Conservation (phyloP, 495 filamentous ascomycete species). For the Darksidea phi region DNA sequence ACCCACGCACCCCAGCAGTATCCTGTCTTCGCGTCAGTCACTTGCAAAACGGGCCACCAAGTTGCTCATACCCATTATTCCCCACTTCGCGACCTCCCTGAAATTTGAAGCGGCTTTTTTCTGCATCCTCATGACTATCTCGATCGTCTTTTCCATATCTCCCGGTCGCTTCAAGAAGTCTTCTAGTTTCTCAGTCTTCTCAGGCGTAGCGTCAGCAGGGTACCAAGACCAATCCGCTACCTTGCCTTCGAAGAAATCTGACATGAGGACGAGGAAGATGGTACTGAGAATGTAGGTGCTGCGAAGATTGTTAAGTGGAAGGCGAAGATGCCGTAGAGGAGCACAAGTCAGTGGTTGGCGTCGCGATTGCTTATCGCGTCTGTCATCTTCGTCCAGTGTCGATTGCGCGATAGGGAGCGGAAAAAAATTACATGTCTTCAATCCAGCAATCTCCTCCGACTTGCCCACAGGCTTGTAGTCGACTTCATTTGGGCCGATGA, state of each 20-base stretch:
- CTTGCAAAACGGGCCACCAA: neutral
- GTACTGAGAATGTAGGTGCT: constrained; percentile 2
- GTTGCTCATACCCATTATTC: neutral
- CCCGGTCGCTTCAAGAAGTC: neutral
- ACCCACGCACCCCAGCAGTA: constrained; percentile 11
- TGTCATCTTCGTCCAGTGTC: neutral
- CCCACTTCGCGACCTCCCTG: neutral
- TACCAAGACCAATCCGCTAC: constrained; percentile 6
- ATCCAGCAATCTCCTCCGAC: neutral
- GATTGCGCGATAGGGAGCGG: neutral
- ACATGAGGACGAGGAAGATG: constrained; percentile 1
- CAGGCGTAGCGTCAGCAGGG: constrained; percentile 3
- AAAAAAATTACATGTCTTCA: neutral
- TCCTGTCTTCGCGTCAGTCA: neutral
- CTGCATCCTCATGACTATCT: constrained; percentile 7
- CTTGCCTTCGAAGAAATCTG: constrained; percentile 2
- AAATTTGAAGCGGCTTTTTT: neutral
- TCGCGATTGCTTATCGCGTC: neutral
- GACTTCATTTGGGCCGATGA: neutral
- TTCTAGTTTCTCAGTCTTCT: constrained; percentile 7
- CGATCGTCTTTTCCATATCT: neutral
- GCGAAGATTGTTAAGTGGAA: neutral
- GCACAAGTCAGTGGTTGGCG: neutral
- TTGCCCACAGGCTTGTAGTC: neutral
- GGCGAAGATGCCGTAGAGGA: neutral